phyloP scores from a whole-genome alignment of 768 basidiomycete genomes.

The Mycena olivaceomarginata region DNA sequence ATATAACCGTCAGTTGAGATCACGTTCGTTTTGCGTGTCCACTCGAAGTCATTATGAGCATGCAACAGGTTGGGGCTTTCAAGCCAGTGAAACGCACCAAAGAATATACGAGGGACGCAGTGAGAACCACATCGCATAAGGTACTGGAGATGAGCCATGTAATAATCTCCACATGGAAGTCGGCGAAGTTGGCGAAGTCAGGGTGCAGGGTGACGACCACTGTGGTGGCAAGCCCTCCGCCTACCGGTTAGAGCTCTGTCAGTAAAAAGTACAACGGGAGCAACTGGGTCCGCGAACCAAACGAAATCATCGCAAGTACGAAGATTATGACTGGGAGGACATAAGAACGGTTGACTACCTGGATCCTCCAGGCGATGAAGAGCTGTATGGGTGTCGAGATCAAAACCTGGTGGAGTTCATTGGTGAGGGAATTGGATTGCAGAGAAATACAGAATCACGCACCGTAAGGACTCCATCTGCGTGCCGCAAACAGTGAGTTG shows the following conservation, averaged over 20 bases:
- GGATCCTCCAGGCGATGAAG: slow-evolving; percentile 45
- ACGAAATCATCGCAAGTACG: slow-evolving; percentile 12
- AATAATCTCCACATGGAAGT: slow-evolving; percentile 31
- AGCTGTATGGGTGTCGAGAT: slow-evolving; percentile 43
- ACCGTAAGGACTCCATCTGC: slow-evolving; percentile 36
- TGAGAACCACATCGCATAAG: slow-evolving; percentile 40
- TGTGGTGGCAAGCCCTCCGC: slow-evolving; percentile 34
- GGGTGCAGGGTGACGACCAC: slow-evolving; percentile 27
- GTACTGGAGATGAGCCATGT: slow-evolving; percentile 38
- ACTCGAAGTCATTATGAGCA: slow-evolving; percentile 24
- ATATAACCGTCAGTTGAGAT: slow-evolving; percentile 36
- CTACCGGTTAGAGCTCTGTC: neutral
- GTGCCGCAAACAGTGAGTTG: neutral
- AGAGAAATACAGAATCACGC: neutral
- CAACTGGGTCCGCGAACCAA: slow-evolving; percentile 2
- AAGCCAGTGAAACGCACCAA: neutral
- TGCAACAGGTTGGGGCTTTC: neutral
- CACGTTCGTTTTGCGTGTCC: slow-evolving; percentile 30
- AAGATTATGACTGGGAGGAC: slow-evolving; percentile 18
- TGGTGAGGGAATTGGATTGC: neutral
- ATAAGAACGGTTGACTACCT: slow-evolving; percentile 25
- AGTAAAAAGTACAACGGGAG: neutral
- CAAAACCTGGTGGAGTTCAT: slow-evolving; percentile 27
- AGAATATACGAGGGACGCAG: slow-evolving; percentile 25
- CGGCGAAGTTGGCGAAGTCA: slow-evolving; percentile 18